Percentiles rank a stretch among this genome's conserved stretches.
phyloP scores from a whole-genome alignment of 176 grass and related monocot genomes.

The Dactylis glomerata region DNA sequence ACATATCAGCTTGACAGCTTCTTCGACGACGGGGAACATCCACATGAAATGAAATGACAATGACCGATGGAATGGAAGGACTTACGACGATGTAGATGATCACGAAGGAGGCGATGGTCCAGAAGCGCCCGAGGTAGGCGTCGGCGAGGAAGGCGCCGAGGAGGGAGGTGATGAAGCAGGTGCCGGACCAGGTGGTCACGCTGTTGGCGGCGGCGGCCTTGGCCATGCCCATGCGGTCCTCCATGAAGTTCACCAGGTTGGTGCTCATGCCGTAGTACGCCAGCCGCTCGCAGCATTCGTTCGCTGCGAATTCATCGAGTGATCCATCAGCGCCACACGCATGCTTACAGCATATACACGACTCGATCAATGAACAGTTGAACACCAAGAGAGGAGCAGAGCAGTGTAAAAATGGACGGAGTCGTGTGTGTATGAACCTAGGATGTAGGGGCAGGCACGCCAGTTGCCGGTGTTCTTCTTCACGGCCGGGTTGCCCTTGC shows the following conservation, averaged over 20 bases:
- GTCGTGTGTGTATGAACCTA: slow-evolving; percentile 55
- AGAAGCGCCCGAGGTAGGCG: slow-evolving; percentile 69
- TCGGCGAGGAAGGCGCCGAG: slow-evolving; percentile 79
- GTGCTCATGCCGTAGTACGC: slow-evolving; percentile 90
- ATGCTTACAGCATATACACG: too few species aligned
- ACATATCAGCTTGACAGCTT: too few species aligned
- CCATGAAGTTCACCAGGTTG: slow-evolving; percentile 84
- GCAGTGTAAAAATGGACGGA: neutral
- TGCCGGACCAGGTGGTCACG: slow-evolving; percentile 72
- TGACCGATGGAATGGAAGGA: too few species aligned
- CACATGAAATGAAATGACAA: too few species aligned
- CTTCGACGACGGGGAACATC: too few species aligned
- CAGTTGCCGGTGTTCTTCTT: slow-evolving; percentile 68
- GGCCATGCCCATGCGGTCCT: slow-evolving; percentile 37
- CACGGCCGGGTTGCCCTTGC: slow-evolving; percentile 58
- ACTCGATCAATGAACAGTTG: too few species aligned
- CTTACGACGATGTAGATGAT: slow-evolving; percentile 69
- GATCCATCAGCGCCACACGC: neutral
- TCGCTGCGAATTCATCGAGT: slow-evolving; percentile 31
- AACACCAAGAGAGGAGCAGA: slow-evolving; percentile 6
- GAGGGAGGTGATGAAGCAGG: slow-evolving; percentile 73
- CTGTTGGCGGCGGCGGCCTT: slow-evolving; percentile 53
- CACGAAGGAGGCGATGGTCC: slow-evolving; percentile 81
- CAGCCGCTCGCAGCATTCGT: slow-evolving; percentile 81
- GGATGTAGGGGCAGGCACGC: slow-evolving; percentile 80